phyloP scores from a whole-genome alignment of 2,329 filamentous ascomycete species.

The Fusarium sp. region DNA sequence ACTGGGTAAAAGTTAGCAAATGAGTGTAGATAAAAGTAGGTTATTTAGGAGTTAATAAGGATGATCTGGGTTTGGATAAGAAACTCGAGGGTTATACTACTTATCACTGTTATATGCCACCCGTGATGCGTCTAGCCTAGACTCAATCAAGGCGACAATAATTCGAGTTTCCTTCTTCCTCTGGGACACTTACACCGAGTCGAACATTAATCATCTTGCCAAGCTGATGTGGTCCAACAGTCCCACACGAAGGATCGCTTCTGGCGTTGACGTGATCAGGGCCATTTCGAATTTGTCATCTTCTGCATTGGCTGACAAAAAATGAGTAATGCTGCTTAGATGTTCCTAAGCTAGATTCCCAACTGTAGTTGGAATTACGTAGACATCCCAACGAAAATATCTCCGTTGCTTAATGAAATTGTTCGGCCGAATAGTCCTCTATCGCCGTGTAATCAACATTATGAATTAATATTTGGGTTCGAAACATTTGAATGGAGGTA shows the following conservation, averaged over 20 bases:
- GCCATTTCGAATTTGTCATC: not conserved
- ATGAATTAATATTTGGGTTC: not conserved
- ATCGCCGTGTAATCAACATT: not conserved
- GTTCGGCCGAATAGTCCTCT: not conserved
- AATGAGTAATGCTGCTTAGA: not conserved
- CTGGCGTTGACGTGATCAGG: not conserved
- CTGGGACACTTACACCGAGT: not conserved
- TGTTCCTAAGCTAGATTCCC: not conserved
- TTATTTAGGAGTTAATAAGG: no score
- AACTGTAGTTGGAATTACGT: not conserved
- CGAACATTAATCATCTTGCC: not conserved
- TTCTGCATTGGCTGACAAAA: not conserved
- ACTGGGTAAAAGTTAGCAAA: not conserved
- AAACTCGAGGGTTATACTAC: no score
- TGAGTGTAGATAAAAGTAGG: no score
- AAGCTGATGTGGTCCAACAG: not conserved
- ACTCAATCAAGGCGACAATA: no score
- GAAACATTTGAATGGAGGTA: not conserved
- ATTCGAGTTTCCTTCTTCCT: not conserved
- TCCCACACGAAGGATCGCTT: not conserved
- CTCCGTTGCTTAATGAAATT: no score
- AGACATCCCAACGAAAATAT: not conserved
- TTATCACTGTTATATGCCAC: no score
- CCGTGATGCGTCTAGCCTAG: no score
- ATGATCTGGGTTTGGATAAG: no score